phyloP scores from a whole-genome alignment of 305 asterid species.

The Plantago lanceolata region DNA sequence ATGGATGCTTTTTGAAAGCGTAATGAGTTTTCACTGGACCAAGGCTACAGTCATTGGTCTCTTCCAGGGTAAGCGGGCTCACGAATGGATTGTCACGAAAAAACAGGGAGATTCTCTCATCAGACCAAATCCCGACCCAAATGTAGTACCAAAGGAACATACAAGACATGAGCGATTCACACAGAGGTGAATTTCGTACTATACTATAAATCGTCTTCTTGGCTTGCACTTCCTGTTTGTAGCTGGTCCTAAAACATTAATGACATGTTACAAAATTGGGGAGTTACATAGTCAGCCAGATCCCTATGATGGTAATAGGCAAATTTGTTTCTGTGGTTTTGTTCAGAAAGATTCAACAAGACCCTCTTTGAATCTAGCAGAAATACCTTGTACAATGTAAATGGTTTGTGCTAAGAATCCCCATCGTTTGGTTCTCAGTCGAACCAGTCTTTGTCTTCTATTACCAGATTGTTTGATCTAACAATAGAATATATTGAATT shows the following conservation, averaged over 20 bases:
- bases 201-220: not conserved
- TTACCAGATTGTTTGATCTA: not conserved
- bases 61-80: not conserved
- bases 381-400: no score
- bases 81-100: slow-evolving; percentile 9
- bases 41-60: slow-evolving; percentile 12
- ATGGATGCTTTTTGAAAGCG: slow-evolving; percentile 2
- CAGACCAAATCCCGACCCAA: not conserved
- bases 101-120: not conserved
- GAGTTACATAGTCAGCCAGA: no score
- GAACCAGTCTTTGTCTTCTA: no score
- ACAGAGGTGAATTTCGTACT: not conserved
- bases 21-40: not conserved
- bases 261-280: no score
- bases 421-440: no score
- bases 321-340: no score
- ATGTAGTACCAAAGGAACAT: not conserved
- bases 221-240: not conserved
- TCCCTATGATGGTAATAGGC: no score
- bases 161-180: not conserved
- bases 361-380: no score
- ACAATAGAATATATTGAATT: not conserved
- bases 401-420: no score
- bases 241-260: no score
- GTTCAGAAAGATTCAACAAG: no score